Percentiles rank a stretch among this genome's conserved stretches.
These are phyloP conservation scores for Nicotiana knightiana DNA, from an alignment of 257 asterid species.

Conservation along the genomic window DNA sequence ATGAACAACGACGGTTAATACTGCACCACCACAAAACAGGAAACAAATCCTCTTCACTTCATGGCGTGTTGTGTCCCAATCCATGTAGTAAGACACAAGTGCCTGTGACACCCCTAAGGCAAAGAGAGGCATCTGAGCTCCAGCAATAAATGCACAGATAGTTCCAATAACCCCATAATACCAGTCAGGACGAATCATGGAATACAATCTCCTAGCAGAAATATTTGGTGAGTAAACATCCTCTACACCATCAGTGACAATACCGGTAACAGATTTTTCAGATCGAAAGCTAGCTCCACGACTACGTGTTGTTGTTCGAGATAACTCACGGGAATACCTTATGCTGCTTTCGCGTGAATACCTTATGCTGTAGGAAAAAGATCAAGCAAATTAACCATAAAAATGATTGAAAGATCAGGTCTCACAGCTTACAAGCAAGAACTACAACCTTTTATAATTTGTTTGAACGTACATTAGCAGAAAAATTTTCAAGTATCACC, in stretches of 20 bases:
- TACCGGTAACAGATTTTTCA: constrained; percentile 59
- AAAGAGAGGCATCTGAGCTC: constrained; percentile 94
- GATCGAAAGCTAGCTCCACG: constrained; percentile 91
- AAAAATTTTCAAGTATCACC: background rate
- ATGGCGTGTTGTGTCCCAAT: constrained; percentile 80
- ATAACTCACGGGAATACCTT: constrained; percentile 63
- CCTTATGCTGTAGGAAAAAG: constrained; percentile 37
- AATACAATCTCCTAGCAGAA: constrained; percentile 57
- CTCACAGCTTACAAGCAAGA: background rate
- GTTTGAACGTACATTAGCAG: background rate
- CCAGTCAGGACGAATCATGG: constrained; percentile 94
- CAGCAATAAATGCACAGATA: constrained; percentile 71
- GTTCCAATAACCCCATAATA: constrained; percentile 72
- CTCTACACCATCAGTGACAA: constrained; percentile 65
- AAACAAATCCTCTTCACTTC: constrained; percentile 77
- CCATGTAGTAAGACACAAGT: constrained; percentile 95
- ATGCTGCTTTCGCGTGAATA: constrained; percentile 79
- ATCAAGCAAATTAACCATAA: background rate
- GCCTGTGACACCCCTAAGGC: constrained; percentile 97
- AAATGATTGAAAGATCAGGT: background rate
- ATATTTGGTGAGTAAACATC: constrained; percentile 29
- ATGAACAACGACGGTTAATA: constrained; percentile 67
- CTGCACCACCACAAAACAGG: constrained; percentile 86
- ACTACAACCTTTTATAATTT: background rate
- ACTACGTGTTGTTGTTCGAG: constrained; percentile 77